Evolutionary conservation across 331 rosid species (phyloP), one percentile per base, ranked within the genome.

Genomic region (Acacia pycnantha): DNA sequence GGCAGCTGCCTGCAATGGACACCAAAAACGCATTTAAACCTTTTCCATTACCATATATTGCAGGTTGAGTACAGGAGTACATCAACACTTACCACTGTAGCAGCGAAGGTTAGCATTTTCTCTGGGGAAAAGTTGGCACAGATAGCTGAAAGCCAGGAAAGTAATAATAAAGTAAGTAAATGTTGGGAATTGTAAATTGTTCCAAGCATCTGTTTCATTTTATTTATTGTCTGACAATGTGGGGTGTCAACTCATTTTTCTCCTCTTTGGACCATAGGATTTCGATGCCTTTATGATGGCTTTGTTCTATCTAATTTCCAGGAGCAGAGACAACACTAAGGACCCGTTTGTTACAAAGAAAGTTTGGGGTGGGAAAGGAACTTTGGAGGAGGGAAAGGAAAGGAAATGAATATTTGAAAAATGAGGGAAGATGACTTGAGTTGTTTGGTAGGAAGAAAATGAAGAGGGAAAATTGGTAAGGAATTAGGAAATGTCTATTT

Each of bases 31-130:
- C 53, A 54, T 24, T 44, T 61, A 19, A 79, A 74, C 74, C 46
- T 72, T 71, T 26, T 65, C 74, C 56, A 15, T 19, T 58, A 58
- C 15, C 26, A 21, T 35, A 22, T 27, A 35, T 67, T 50, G 81
- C 46, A 62, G 54, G 64, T 65, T 29, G 70, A 78, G 76, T 43
- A 76, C 47, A 79, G 14, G 70, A 76, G 73, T 43, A 78, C 43
- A 77, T 26, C 71, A 71, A 7, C n/a, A 86, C 97, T 83, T 83
- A 94, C 98, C 93, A 96, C 99, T 75, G 40, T 88, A 77, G 98
- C 89, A 66, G 99, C 93, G 77, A 96, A 94, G 65, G 97, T 84
- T 78, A 96, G 84, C 97, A 96, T 91, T 81, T 81, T 88, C 92
- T 94, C 97, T 6, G 92, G 91, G 33, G 97, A 86, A 90, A 92